Base-by-base conservation (phyloP, 768 basidiomycete genomes). In the Hydnomerulius pinastri region DNA sequence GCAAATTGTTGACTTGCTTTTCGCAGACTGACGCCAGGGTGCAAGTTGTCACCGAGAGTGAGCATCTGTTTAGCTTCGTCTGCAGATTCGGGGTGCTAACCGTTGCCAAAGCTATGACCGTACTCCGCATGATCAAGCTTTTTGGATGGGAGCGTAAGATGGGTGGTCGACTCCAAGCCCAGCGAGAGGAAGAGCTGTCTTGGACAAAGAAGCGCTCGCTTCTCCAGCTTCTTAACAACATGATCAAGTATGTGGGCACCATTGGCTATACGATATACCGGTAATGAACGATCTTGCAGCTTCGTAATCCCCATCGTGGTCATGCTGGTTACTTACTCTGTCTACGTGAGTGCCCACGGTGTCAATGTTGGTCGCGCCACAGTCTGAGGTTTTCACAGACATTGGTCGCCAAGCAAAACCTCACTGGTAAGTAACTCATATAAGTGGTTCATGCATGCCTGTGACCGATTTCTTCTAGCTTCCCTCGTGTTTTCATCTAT, bases 91-190 rank as follows among this genome's bases (percentile, higher is more conserved):
- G 3, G 11, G 39, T 39, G 13, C 39, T 48, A 24, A 56, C n/a
- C n/a, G n/a, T n/a, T 36, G 43, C 35, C 9, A 20, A 28, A 82
- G 82, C 71, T 7, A 71, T 83, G 60, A 77, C 75, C 46, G 75
- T 81, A 20, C 66, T 85, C 17, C 77, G 85, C 12, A 86, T 86
- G 80, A 72, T 87, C 62, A 88, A 89, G 64, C 69, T 88, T 33
- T 87, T 90, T 56, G 86, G 76, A 12, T 79, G 87, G 77, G 77
- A 84, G 73, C 75, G 76, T 53, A 75, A 79, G 43, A 77, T 85
- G 60, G 70, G 76, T n/a, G 61, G 74, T 12, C 72, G 73, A 43
- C 71, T 91, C 38, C 68, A 73, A 15, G 75, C 74, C 25, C 79
- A 78, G 58, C 77, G 87, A 48, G 77, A 82, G 33, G 77, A 77